Evolutionary conservation across 352 stramenopile species (phyloP).

Genomic region (Globisporangium apiculatum): DNA sequence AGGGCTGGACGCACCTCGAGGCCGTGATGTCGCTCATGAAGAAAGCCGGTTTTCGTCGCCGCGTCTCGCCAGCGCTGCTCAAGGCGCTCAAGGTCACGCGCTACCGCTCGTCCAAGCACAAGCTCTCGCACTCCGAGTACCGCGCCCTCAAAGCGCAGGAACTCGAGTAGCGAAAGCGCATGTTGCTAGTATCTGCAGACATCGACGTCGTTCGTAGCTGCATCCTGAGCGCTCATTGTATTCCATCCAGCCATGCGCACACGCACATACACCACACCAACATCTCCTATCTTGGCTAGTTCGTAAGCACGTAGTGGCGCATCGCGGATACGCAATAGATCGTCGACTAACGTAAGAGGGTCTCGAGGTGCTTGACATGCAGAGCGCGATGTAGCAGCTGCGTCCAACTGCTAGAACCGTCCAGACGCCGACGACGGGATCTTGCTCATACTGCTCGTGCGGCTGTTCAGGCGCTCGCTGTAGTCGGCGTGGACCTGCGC

Average conservation of each 20-base stretch:
- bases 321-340: no score
- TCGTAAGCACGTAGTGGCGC: no score
- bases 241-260: no score
- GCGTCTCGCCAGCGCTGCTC: slow-evolving; percentile 49
- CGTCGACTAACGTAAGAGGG: no score
- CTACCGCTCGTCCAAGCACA: slow-evolving; percentile 79
- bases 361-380: no score
- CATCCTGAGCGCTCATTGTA: no score
- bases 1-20: slow-evolving; percentile 66
- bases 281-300: no score
- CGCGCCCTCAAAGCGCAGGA: slow-evolving; percentile 43
- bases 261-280: no score
- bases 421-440: slow-evolving; percentile 13
- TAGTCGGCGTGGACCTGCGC: slow-evolving; percentile 75
- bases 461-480: slow-evolving; percentile 57
- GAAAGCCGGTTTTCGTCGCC: slow-evolving; percentile 66
- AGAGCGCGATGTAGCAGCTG: no score
- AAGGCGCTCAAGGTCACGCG: slow-evolving; percentile 61
- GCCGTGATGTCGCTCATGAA: slow-evolving; percentile 70
- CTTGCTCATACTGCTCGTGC: slow-evolving; percentile 17
- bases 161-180: slow-evolving; percentile 5
- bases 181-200: neutral
- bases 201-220: no score
- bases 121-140: slow-evolving; percentile 78
- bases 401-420: slow-evolving; percentile 4